A percentile compares a stretch with the other conserved stretches of the same genome.
Conservation (phyloP, 768 basidiomycete species). For the Suillus subaureus region DNA sequence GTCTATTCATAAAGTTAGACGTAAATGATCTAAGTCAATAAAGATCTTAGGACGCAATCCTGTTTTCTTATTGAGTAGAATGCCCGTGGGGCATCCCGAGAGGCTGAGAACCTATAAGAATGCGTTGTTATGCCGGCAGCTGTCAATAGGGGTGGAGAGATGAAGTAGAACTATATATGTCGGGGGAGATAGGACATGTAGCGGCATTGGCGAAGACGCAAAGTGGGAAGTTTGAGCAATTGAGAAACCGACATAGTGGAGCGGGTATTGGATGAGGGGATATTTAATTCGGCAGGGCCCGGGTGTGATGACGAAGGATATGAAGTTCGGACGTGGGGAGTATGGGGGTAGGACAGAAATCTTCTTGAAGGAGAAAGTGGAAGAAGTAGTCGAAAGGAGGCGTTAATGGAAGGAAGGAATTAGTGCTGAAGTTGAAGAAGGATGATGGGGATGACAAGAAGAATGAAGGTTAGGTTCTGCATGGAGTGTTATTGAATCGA, state of each 20-base stretch:
- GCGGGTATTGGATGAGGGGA: background rate
- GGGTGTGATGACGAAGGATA: background rate
- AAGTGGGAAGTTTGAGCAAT: background rate
- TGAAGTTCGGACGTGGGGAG: too few relatives aligned
- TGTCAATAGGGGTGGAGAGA: background rate
- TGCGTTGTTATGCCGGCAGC: background rate
- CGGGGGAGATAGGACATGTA: conserved; percentile 1
- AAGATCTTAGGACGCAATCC: background rate
- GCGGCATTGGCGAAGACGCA: background rate
- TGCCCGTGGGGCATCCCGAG: background rate
- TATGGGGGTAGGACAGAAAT: too few relatives aligned
- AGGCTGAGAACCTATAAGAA: background rate
- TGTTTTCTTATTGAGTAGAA: background rate
- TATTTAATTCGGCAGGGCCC: background rate
- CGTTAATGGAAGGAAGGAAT: background rate
- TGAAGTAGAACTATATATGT: too few relatives aligned
- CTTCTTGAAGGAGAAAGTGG: too few relatives aligned
- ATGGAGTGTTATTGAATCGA: background rate
- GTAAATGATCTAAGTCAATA: background rate
- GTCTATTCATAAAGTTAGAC: background rate
- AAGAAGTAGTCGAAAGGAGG: background rate
- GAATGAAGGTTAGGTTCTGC: background rate
- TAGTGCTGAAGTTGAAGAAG: background rate
- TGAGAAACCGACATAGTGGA: background rate
- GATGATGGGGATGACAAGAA: background rate